These are phyloP conservation scores for Cercophora newfieldiana DNA, from an alignment of 495 filamentous ascomycete species.

Conservation along the genomic window DNA sequence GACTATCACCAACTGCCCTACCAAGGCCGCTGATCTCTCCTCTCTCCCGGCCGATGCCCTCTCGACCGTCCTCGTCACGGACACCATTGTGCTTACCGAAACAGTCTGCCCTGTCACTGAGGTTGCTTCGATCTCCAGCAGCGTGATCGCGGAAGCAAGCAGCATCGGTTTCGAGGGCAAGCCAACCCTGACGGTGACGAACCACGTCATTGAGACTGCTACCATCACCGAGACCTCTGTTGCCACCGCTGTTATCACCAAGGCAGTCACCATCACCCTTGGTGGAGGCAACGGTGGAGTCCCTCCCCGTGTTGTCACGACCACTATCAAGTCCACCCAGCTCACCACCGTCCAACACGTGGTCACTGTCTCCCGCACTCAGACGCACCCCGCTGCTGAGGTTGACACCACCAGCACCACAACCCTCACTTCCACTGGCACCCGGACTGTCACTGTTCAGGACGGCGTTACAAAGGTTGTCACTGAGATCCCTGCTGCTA, in stretches of 20 bases:
- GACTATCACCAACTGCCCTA: conserved; percentile 65
- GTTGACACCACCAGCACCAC: conserved; percentile 36
- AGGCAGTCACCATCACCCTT: conserved; percentile 41
- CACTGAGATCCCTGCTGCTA: conserved; percentile 15
- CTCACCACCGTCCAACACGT: conserved; percentile 24
- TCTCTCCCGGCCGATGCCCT: conserved; percentile 32
- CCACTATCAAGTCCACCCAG: conserved; percentile 41
- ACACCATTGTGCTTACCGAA: conserved; percentile 45
- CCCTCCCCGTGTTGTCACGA: conserved; percentile 34
- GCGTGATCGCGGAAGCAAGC: conserved; percentile 25
- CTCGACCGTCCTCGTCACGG: conserved; percentile 42
- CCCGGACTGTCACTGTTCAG: conserved; percentile 42
- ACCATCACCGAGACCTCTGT: conserved; percentile 29
- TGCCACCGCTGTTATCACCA: conserved; percentile 27
- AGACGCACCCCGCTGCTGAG: conserved; percentile 11
- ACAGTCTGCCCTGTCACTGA: conserved; percentile 49
- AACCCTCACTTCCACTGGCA: conserved; percentile 42
- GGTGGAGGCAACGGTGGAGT: conserved; percentile 33
- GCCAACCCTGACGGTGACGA: conserved; percentile 30
- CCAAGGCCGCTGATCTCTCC: conserved; percentile 37
- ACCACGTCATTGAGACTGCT: conserved; percentile 17
- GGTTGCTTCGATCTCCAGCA: conserved; percentile 41
- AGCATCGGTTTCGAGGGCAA: conserved; percentile 6
- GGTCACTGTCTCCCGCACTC: conserved; percentile 24
- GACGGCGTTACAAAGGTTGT: conserved; percentile 19